Evolutionary conservation across 2,329 filamentous ascomycete species (phyloP).

Genomic region (Penicillium sp.): DNA sequence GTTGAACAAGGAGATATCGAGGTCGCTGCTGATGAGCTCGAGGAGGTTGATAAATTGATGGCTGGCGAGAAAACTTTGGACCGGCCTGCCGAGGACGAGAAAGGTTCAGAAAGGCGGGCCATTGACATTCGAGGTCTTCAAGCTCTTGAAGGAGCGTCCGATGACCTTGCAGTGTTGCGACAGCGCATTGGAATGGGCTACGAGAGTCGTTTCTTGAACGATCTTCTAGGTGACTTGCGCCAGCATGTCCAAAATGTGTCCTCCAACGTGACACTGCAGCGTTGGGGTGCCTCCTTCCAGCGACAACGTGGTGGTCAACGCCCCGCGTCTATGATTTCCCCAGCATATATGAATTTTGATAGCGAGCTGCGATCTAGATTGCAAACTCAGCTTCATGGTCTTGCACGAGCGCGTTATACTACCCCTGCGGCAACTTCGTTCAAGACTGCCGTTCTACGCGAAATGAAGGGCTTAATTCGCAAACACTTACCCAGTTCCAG

Average conservation of each 20-base stretch:
- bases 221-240: constrained; percentile 75
- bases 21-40: constrained; percentile 72
- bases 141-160: constrained; percentile 74
- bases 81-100: constrained; percentile 26
- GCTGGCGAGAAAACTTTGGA: constrained; percentile 61
- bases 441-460: constrained; percentile 76
- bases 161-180: constrained; percentile 72
- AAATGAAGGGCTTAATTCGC: constrained; percentile 82
- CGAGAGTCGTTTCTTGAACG: constrained; percentile 73
- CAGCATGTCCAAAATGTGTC: constrained; percentile 75
- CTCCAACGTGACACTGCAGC: constrained; percentile 68
- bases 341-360: constrained; percentile 74
- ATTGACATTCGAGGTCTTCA: constrained; percentile 73
- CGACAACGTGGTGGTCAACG: constrained; percentile 66
- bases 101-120: constrained; percentile 38
- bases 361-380: constrained; percentile 69
- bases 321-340: constrained; percentile 66
- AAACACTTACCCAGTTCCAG: constrained; percentile 85
- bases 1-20: constrained; percentile 84
- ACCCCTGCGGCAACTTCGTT: constrained; percentile 79
- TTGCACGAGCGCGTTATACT: constrained; percentile 79
- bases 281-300: constrained; percentile 78
- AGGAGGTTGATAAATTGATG: constrained; percentile 75
- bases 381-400: constrained; percentile 67
- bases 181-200: constrained; percentile 83